Evolutionary conservation across 495 filamentous ascomycete species (phyloP).

Genomic region (Hypoxylon trugodes): DNA sequence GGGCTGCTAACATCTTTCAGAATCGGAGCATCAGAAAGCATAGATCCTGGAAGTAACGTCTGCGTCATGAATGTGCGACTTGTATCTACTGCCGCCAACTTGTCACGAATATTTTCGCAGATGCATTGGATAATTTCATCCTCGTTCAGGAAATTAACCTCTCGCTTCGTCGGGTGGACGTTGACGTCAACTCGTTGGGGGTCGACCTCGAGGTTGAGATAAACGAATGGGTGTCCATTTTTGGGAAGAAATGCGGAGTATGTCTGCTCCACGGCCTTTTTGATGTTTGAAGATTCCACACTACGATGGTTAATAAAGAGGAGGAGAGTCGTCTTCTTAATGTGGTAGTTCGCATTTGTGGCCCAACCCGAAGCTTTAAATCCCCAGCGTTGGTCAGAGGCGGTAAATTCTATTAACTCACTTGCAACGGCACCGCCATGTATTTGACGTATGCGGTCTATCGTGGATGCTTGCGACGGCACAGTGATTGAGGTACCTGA

Average conservation of each 20-base stretch:
- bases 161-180: conserved; percentile 95
- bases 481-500: conserved; percentile 82
- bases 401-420: conserved; percentile 81
- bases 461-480: conserved; percentile 69
- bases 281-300: conserved; percentile 92
- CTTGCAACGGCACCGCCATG: conserved; percentile 88
- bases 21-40: conserved; percentile 46
- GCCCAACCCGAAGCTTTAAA: conserved; percentile 83
- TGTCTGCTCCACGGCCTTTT: conserved; percentile 89
- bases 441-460: conserved; percentile 89
- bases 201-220: conserved; percentile 92
- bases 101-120: conserved; percentile 79
- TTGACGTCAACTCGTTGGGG: conserved; percentile 96
- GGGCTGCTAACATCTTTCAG: conserved; percentile 43
- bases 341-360: conserved; percentile 95
- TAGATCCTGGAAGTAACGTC: conserved; percentile 78
- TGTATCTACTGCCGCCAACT: conserved; percentile 88
- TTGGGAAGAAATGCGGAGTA: conserved; percentile 93
- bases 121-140: conserved; percentile 94
- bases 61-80: conserved; percentile 96
- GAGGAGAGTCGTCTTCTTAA: conserved; percentile 87
- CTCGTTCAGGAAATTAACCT: conserved; percentile 98
- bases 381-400: conserved; percentile 77
- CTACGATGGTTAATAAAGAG: conserved; percentile 98
- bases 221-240: conserved; percentile 92